phyloP scores from a whole-genome alignment of 768 basidiomycete genomes.

The Leccinum rimulosum region DNA sequence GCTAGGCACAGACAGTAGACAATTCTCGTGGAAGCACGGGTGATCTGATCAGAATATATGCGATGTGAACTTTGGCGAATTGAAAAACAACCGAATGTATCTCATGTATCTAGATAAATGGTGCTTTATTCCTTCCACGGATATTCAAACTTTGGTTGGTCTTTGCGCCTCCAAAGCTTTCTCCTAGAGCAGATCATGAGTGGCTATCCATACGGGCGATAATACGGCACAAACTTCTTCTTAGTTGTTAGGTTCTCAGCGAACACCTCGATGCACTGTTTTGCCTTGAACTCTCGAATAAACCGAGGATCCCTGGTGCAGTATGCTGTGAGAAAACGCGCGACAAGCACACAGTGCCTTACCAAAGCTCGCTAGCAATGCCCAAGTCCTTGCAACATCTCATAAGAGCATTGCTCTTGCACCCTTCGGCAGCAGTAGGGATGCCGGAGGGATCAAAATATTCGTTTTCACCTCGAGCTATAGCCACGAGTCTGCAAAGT shows the following conservation, averaged over 20 bases:
- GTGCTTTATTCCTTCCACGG: conserved; percentile 73
- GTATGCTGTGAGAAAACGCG: not conserved
- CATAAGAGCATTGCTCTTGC: conserved; percentile 97
- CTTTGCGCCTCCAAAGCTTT: conserved; percentile 89
- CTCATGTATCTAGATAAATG: not conserved
- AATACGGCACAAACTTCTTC: conserved; percentile 68
- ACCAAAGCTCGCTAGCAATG: conserved; percentile 96
- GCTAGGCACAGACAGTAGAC: not conserved
- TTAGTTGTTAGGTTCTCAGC: conserved; percentile 81
- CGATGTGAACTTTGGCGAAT: not conserved
- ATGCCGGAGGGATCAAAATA: conserved; percentile 92
- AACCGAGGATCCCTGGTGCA: conserved; percentile 85
- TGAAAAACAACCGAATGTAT: not conserved
- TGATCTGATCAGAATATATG: not conserved
- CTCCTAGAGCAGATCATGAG: conserved; percentile 49
- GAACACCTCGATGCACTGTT: conserved; percentile 82
- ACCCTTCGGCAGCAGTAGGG: conserved; percentile 90
- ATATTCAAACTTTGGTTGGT: conserved; percentile 82
- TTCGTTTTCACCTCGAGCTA: conserved; percentile 94
- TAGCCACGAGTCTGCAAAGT: conserved; percentile 68
- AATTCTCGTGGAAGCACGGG: not conserved
- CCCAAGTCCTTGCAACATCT: conserved; percentile 96
- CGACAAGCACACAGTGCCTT: conserved; percentile 16
- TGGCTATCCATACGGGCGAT: not conserved
- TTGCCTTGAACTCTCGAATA: conserved; percentile 87